phyloP scores from a whole-genome alignment of 163 green algal genomes.

The Coccomyxa subellipsoidea region DNA sequence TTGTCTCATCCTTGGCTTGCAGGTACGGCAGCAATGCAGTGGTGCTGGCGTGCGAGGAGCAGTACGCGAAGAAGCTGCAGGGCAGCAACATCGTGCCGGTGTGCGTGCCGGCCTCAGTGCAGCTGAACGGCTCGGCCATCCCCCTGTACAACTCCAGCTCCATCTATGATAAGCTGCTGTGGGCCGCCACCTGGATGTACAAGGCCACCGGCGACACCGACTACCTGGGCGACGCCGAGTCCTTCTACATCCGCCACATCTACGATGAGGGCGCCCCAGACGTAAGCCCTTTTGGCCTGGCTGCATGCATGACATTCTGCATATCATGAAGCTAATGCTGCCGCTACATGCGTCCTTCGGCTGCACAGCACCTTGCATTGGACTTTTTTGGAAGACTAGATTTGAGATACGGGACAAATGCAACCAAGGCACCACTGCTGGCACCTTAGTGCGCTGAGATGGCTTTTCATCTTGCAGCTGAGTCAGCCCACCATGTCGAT shows the following conservation, averaged over 20 bases:
- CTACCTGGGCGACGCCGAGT: constrained; percentile 28
- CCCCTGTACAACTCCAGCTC: constrained; percentile 52
- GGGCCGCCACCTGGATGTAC: constrained; percentile 66
- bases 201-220: constrained; percentile 30
- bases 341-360: too few relatives aligned
- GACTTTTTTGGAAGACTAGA: too few relatives aligned
- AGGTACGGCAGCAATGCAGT: background rate
- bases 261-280: constrained; percentile 11
- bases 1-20: too few relatives aligned
- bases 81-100: background rate
- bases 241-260: constrained; percentile 24
- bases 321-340: background rate
- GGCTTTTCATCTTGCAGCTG: too few relatives aligned
- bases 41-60: background rate
- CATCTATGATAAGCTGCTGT: constrained; percentile 58
- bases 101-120: background rate
- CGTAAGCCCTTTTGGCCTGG: background rate
- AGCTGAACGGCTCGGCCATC: constrained; percentile 28
- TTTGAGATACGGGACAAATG: too few relatives aligned
- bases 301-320: background rate
- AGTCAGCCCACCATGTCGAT: too few relatives aligned
- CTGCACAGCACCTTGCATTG: too few relatives aligned
- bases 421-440: too few relatives aligned
- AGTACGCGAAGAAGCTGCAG: constrained; percentile 1
- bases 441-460: too few relatives aligned